Percentiles rank a stretch among this genome's conserved stretches.
phyloP scores from a whole-genome alignment of 2,329 filamentous ascomycete genomes.

The Colletotrichum australisinense region DNA sequence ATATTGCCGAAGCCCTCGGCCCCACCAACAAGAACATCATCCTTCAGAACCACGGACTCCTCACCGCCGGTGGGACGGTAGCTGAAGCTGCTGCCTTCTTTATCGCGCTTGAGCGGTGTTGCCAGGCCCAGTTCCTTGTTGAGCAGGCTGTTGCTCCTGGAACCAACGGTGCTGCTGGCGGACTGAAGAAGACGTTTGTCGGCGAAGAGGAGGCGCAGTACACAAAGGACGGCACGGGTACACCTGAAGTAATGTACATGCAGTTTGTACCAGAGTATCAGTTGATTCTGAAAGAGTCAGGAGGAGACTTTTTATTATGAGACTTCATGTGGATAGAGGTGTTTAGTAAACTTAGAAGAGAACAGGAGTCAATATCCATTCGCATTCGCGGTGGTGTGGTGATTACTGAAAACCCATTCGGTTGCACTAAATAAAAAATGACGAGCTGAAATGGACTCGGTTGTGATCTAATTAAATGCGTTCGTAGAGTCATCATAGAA shows the following conservation, averaged over 20 bases:
- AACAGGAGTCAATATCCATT: neutral
- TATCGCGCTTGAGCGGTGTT: slow-evolving; percentile 74
- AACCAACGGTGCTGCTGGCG: slow-evolving; percentile 36
- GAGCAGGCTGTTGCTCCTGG: slow-evolving; percentile 64
- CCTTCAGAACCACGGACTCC: slow-evolving; percentile 75
- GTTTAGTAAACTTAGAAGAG: neutral
- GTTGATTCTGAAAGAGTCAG: slow-evolving; percentile 43
- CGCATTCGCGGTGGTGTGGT: no score
- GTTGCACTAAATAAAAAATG: no score
- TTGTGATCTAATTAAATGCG: no score
- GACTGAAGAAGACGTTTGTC: slow-evolving; percentile 49
- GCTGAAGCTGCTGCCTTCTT: slow-evolving; percentile 79
- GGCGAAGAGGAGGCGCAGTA: slow-evolving; percentile 54
- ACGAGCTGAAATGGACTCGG: no score
- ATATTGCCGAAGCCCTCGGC: slow-evolving; percentile 72
- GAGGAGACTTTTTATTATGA: slow-evolving; percentile 44
- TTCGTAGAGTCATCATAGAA: neutral
- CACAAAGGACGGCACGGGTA: slow-evolving; percentile 40
- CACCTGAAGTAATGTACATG: slow-evolving; percentile 47
- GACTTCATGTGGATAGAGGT: neutral
- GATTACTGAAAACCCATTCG: no score
- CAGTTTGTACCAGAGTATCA: slow-evolving; percentile 48
- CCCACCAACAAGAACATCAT: slow-evolving; percentile 68
- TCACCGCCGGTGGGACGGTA: slow-evolving; percentile 75
- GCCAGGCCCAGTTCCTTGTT: slow-evolving; percentile 73